phyloP scores from a whole-genome alignment of 2,329 filamentous ascomycete species.

The Fusarium sp. region DNA sequence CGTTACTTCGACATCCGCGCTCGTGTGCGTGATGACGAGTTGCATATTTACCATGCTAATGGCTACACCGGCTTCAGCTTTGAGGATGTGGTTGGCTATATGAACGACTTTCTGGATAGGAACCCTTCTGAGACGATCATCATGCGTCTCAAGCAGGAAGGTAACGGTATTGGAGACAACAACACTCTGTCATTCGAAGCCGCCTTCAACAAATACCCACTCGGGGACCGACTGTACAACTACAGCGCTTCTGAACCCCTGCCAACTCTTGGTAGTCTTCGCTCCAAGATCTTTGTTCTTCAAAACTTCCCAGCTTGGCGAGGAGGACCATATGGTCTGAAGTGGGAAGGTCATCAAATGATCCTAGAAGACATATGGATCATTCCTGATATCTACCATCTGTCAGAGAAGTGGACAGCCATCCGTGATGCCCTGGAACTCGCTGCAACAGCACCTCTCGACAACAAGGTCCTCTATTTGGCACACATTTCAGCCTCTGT shows the following conservation, averaged over 20 bases:
- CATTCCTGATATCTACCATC: conserved; percentile 53
- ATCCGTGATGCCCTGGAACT: conserved; percentile 53
- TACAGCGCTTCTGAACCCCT: conserved; percentile 46
- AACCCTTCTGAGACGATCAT: conserved; percentile 58
- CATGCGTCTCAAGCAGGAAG: conserved; percentile 62
- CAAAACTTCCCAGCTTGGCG: conserved; percentile 54
- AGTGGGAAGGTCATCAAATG: conserved; percentile 57
- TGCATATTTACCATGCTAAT: conserved; percentile 59
- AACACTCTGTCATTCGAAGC: conserved; percentile 55
- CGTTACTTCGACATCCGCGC: conserved; percentile 61
- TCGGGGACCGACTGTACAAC: conserved; percentile 49
- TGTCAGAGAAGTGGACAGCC: conserved; percentile 58
- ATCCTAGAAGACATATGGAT: conserved; percentile 58
- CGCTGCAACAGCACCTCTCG: conserved; percentile 46
- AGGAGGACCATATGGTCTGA: conserved; percentile 52
- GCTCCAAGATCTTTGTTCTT: conserved; percentile 57
- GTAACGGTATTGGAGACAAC: conserved; percentile 46
- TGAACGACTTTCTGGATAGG: conserved; percentile 56
- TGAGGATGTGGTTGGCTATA: conserved; percentile 52
- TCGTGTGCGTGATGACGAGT: conserved; percentile 52
- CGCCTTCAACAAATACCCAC: conserved; percentile 54
- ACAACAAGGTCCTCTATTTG: conserved; percentile 54
- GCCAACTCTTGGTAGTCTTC: conserved; percentile 56
- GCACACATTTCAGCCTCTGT: conserved; percentile 59
- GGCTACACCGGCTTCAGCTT: conserved; percentile 57